These are phyloP conservation scores for Euphorbia corollata DNA, from an alignment of 441 rosid genomes.

Conservation along the genomic window DNA sequence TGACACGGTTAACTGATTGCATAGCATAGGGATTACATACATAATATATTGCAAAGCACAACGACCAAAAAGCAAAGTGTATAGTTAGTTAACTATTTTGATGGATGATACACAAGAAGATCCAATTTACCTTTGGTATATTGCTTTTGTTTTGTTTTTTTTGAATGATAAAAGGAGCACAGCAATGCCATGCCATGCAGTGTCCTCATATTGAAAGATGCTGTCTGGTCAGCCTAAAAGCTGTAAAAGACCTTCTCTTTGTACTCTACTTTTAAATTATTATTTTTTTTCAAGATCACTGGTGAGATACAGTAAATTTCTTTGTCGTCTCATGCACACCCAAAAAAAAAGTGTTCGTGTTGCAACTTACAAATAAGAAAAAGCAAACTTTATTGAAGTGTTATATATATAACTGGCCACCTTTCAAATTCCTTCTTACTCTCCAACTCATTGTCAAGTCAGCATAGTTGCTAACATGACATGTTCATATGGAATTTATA, in stretches of 20 bases:
- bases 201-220: conserved; percentile 26
- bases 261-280: conserved; percentile 6
- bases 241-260: conserved; percentile 29
- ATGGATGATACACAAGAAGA: conserved; percentile 25
- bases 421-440: not conserved
- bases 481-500: too few species aligned
- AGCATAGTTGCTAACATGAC: too few species aligned
- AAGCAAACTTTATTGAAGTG: conserved; percentile 16
- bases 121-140: conserved; percentile 22
- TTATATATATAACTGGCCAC: conserved; percentile 4
- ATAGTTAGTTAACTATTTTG: conserved; percentile 9
- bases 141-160: not conserved
- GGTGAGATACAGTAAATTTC: not conserved
- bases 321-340: conserved; percentile 18
- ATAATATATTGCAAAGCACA: too few species aligned
- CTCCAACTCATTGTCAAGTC: not conserved
- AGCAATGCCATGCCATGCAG: conserved; percentile 21
- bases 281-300: not conserved
- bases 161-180: conserved; percentile 21
- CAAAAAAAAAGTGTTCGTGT: conserved; percentile 21
- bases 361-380: not conserved
- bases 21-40: too few species aligned
- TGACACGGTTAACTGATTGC: too few species aligned
- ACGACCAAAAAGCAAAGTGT: too few species aligned
- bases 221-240: conserved; percentile 43